Percentiles rank a stretch among this genome's conserved stretches.
These are phyloP conservation scores for Mitragyna speciosa DNA, from an alignment of 257 asterid genomes.

Conservation along the genomic window DNA sequence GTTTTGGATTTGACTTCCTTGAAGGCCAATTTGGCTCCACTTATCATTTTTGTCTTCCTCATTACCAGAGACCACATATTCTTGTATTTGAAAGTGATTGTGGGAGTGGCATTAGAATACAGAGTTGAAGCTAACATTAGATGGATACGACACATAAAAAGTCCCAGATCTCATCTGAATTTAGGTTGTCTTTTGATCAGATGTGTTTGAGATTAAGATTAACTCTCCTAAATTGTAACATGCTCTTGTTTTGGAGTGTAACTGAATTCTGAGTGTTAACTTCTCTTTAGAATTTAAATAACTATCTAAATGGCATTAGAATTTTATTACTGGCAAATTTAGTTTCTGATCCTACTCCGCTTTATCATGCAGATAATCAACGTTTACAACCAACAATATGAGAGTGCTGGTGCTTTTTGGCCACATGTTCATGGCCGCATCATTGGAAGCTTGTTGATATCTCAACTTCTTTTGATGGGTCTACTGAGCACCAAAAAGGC, in stretches of 20 bases:
- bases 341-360: background rate
- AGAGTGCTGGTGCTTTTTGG: conserved; percentile 98
- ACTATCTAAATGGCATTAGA: background rate
- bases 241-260: background rate
- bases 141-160: background rate
- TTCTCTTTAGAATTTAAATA: background rate
- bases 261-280: background rate
- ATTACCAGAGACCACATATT: too few species aligned
- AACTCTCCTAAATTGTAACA: background rate
- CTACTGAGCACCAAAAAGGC: conserved; percentile 84
- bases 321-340: background rate
- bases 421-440: conserved; percentile 93
- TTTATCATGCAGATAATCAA: conserved; percentile 63
- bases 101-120: too few species aligned
- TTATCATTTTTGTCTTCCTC: too few species aligned
- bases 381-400: conserved; percentile 83
- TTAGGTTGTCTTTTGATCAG: background rate
- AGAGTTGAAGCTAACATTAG: too few species aligned
- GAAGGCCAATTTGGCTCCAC: too few species aligned
- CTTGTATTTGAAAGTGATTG: too few species aligned
- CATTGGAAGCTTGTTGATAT: conserved; percentile 77
- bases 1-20: too few species aligned
- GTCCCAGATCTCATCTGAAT: background rate
- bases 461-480: conserved; percentile 86
- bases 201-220: background rate